These are phyloP conservation scores for Zizania latifolia DNA, from an alignment of 176 grass and related monocot genomes.

Conservation along the genomic window DNA sequence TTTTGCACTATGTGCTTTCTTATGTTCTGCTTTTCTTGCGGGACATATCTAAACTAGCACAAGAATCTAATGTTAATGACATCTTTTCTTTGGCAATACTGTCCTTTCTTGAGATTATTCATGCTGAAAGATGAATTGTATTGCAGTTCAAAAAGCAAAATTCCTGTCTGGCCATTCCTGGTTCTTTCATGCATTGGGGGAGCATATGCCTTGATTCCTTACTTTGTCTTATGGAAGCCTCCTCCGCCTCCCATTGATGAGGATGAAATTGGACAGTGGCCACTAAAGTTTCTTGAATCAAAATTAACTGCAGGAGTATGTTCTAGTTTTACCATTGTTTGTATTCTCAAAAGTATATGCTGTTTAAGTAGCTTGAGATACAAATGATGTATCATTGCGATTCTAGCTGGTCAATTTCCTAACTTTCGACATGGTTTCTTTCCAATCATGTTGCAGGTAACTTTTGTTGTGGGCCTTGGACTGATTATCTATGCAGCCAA, in stretches of 20 bases:
- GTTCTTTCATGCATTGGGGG: conserved; percentile 68
- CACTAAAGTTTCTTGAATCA: conserved; percentile 87
- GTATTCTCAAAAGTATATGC: neutral
- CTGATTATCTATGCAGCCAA: conserved; percentile 65
- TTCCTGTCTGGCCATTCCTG: conserved; percentile 91
- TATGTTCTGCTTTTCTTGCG: conserved; percentile 4
- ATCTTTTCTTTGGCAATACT: neutral
- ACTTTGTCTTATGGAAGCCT: conserved; percentile 95
- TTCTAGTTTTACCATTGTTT: neutral
- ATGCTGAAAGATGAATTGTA: conserved; percentile 18
- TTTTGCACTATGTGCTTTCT: neutral
- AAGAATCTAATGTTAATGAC: neutral
- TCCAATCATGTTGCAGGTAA: conserved; percentile 49
- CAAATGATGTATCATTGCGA: neutral
- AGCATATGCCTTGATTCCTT: conserved; percentile 92
- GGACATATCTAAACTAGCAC: neutral
- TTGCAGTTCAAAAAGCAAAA: conserved; percentile 81
- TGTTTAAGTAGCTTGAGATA: neutral
- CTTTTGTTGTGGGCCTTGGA: conserved; percentile 62
- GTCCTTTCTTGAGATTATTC: conserved; percentile 3
- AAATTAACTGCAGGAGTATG: conserved; percentile 87
- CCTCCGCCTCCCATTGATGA: conserved; percentile 81
- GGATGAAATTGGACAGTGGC: conserved; percentile 77
- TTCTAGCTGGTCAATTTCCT: neutral
- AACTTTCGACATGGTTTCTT: neutral